Evolutionary conservation across 2,329 filamentous ascomycete genomes (phyloP).

Genomic region (Penicillium olsonii): DNA sequence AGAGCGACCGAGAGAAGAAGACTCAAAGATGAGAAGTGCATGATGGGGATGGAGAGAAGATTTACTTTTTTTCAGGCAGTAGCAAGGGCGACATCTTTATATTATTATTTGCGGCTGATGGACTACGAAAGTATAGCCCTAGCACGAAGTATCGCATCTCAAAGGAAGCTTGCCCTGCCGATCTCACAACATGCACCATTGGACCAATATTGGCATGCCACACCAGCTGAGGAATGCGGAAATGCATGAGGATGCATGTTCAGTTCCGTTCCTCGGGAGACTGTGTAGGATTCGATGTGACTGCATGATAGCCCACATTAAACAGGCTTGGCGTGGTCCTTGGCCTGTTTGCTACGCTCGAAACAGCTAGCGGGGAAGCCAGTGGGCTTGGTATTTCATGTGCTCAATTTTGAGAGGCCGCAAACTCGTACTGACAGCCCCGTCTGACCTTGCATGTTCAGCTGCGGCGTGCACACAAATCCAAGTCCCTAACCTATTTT

Average conservation of each 20-base stretch:
- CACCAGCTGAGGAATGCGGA: not conserved
- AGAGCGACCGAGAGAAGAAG: not conserved
- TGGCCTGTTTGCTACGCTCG: not conserved
- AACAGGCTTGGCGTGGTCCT: not conserved
- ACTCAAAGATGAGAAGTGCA: conserved; percentile 3
- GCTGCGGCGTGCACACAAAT: not conserved
- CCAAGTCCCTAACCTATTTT: too few species aligned
- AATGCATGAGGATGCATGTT: not conserved
- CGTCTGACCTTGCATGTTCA: not conserved
- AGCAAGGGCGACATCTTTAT: not conserved
- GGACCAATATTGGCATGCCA: not conserved
- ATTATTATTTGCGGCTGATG: not conserved
- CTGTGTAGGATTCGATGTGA: not conserved
- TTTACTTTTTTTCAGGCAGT: not conserved
- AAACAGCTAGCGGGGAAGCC: not conserved
- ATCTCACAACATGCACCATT: not conserved
- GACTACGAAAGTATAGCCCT: too few species aligned
- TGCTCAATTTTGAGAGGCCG: not conserved
- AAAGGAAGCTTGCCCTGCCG: not conserved
- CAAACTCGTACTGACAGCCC: not conserved
- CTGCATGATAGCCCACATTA: not conserved
- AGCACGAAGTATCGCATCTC: too few species aligned
- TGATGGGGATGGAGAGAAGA: not conserved
- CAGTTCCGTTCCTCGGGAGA: not conserved
- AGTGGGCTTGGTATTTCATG: not conserved